Percentiles rank a stretch among this genome's conserved stretches.
Conservation (phyloP, 768 basidiomycete genomes). For the Suillus spraguei region DNA sequence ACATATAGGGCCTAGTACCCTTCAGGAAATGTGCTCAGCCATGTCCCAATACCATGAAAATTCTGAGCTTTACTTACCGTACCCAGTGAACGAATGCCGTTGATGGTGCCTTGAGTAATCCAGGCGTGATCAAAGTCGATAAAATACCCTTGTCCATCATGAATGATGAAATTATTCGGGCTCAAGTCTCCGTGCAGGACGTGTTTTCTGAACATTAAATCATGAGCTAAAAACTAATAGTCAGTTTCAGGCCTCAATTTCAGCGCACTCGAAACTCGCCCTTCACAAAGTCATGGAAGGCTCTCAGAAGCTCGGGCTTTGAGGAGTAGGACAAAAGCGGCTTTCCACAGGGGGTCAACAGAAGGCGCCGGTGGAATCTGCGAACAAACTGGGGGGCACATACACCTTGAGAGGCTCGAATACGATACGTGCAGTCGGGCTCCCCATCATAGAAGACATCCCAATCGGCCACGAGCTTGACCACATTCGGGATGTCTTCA, state of each 20-base stretch:
- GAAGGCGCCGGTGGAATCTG: background rate
- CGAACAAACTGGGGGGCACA: background rate
- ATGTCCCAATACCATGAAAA: background rate
- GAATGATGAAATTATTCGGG: background rate
- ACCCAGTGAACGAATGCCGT: background rate
- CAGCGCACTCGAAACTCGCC: background rate
- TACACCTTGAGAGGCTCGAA: background rate
- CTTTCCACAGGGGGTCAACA: background rate
- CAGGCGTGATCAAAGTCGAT: background rate
- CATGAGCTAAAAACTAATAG: background rate
- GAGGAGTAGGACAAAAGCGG: background rate
- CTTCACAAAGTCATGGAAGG: background rate
- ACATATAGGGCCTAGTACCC: background rate
- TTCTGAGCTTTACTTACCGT: background rate
- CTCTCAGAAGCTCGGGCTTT: background rate
- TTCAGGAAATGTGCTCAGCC: background rate
- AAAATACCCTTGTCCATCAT: constrained; percentile 1
- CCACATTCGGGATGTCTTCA: background rate
- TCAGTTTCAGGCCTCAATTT: background rate
- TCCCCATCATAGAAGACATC: constrained; percentile 3
- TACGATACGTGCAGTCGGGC: background rate
- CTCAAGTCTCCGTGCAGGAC: background rate
- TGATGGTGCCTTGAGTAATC: background rate
- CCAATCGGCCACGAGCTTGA: background rate
- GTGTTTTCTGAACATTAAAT: background rate